Evolutionary conservation across 2,329 filamentous ascomycete species (phyloP).

Genomic region (Macroventuria anomochaeta): DNA sequence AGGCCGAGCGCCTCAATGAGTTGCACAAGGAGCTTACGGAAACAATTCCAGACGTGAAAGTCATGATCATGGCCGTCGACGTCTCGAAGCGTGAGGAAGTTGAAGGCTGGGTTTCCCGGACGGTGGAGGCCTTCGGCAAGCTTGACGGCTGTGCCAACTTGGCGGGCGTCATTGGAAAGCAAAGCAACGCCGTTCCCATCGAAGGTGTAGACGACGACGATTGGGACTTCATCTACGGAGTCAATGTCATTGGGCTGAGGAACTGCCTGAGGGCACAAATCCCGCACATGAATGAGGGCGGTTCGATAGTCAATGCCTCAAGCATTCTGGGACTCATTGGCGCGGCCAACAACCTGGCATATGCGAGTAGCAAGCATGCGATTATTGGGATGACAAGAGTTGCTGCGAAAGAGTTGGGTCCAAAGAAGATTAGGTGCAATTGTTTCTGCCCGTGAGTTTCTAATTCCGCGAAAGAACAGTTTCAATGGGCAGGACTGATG

Average conservation of each 20-base stretch:
- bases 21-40: conserved; percentile 27
- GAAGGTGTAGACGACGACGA: conserved; percentile 47
- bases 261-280: conserved; percentile 50
- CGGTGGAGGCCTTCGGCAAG: conserved; percentile 58
- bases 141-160: conserved; percentile 52
- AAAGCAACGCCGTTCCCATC: conserved; percentile 27
- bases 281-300: conserved; percentile 49
- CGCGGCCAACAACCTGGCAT: conserved; percentile 45
- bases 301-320: conserved; percentile 54
- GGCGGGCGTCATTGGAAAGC: conserved; percentile 51
- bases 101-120: conserved; percentile 58
- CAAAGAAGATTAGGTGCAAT: conserved; percentile 44
- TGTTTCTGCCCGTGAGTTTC: conserved; percentile 45
- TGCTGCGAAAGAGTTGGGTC: conserved; percentile 50
- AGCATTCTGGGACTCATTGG: conserved; percentile 60
- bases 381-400: conserved; percentile 51
- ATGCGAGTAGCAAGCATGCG: conserved; percentile 51
- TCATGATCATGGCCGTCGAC: conserved; percentile 55
- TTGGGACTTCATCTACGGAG: conserved; percentile 48
- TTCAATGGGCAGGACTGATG: not conserved
- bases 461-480: not conserved
- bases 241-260: conserved; percentile 50
- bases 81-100: conserved; percentile 57
- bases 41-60: conserved; percentile 23
- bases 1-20: conserved; percentile 33